Evolutionary conservation across 106 monocot genomes (phyloP).

Genomic region (Vanilla planifolia): DNA sequence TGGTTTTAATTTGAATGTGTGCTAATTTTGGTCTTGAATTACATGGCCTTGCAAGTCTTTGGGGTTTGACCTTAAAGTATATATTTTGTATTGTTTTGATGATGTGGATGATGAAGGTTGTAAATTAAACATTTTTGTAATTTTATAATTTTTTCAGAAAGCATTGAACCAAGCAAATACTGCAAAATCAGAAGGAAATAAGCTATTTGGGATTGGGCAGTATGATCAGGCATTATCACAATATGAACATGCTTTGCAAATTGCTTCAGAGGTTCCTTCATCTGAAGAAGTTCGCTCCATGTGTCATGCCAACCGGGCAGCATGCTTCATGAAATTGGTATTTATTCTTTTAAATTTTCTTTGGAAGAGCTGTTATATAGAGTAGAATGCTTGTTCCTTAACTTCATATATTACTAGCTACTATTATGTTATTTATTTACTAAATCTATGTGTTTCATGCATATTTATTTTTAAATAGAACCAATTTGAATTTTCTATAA

Average conservation of each 20-base stretch:
- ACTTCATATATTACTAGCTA: too few species aligned
- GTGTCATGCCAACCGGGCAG: conserved; percentile 72
- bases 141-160: conserved; percentile 27
- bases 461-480: too few species aligned
- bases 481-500: too few species aligned
- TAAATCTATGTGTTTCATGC: too few species aligned
- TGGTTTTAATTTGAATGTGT: background rate
- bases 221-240: conserved; percentile 61
- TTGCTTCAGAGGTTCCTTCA: conserved; percentile 53
- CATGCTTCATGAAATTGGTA: conserved; percentile 83
- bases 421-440: too few species aligned
- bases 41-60: background rate
- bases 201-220: conserved; percentile 44
- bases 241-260: conserved; percentile 61
- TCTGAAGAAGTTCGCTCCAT: conserved; percentile 66
- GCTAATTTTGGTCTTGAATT: background rate
- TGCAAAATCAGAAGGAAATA: conserved; percentile 68
- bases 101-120: background rate
- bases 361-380: background rate
- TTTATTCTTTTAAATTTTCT: background rate
- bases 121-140: background rate
- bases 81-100: too few species aligned
- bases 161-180: conserved; percentile 63
- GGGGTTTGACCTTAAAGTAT: too few species aligned
- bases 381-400: too few species aligned